Conservation (phyloP, 2,329 filamentous ascomycete genomes). For the Raffaelea albimanens region DNA sequence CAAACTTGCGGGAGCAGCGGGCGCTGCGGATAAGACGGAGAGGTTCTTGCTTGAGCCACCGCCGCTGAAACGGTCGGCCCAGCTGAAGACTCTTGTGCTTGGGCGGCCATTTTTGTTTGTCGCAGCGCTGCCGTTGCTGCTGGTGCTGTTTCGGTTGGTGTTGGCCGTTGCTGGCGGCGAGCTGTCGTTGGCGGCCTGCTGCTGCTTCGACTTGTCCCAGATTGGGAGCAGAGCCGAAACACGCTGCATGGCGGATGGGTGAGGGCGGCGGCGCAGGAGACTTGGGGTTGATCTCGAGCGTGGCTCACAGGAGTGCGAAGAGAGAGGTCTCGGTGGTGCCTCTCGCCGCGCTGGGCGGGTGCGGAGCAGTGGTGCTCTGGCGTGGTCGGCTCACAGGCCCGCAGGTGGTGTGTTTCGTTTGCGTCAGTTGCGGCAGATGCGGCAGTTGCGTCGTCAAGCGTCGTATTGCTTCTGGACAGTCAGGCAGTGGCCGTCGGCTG, state of each 20-base stretch:
- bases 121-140: conserved; percentile 1
- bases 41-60: conserved; percentile 2
- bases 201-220: conserved; percentile 22
- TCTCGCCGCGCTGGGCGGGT: not conserved
- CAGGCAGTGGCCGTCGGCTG: no score
- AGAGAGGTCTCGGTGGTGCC: not conserved
- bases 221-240: conserved; percentile 34
- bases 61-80: conserved; percentile 15
- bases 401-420: no score
- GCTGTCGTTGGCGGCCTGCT: conserved; percentile 10
- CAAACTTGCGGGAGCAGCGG: conserved; percentile 8
- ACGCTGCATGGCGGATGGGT: conserved; percentile 32
- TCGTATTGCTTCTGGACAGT: no score
- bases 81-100: conserved; percentile 22
- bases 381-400: no score
- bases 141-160: not conserved
- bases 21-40: conserved; percentile 8
- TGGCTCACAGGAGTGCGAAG: not conserved
- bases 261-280: not conserved
- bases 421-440: no score
- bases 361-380: no score
- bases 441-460: no score
- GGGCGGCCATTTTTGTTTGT: conserved; percentile 7
- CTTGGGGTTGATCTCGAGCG: no score
- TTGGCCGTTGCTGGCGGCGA: conserved; percentile 3